Base-by-base conservation (phyloP, 768 basidiomycete genomes). In the Boletus sp. region DNA sequence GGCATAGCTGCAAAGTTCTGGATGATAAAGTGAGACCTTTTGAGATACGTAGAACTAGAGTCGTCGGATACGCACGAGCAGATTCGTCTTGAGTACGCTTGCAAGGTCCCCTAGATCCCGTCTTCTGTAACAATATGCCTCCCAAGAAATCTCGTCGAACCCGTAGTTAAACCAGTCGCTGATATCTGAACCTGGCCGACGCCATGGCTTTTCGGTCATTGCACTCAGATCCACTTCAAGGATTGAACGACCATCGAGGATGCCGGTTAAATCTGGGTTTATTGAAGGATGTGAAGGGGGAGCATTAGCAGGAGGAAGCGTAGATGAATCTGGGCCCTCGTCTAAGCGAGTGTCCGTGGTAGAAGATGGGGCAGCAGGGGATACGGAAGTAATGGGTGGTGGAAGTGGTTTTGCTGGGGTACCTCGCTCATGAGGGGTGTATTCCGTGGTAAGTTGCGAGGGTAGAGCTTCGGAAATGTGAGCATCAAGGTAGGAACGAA, bases 101-200 rank as follows among this genome's bases (percentile, higher is more conserved):
- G 89, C 90, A 54, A 89, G 78, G 55, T 93, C 92, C 3, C 90
- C 87, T 50, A 93, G 70, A 55, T 93, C 90, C 41, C 90, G 80
- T 64, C 93, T 79, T 64, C 92, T 82, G 71, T 90, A 89, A 64
- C 88, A 91, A 66, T 96, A 99, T 41, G 87, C 87, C 67, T 93
- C 91, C 94, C 94, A 99, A 35, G 90, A 90, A 15, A 92, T 81
- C 74, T 99, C 97, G 72, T 99, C 97, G 67, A 98, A 98, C 0
- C 97, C 97, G 64, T 97, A 98, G 73, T 99, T 98, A 75, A 99
- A 99, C 90, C 94, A 99, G 76, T 98, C 95, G 63, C 90, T 89
- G 58, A 97, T 79, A 76, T 97, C 94, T 5, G 91, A 87, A 35
- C 97, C 97, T 8, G 94, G 90, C 56, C 86, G 75, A 59, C 97